Evolutionary conservation across 805 yeast genomes (phyloP).

Genomic region (Kazachstania africana): DNA sequence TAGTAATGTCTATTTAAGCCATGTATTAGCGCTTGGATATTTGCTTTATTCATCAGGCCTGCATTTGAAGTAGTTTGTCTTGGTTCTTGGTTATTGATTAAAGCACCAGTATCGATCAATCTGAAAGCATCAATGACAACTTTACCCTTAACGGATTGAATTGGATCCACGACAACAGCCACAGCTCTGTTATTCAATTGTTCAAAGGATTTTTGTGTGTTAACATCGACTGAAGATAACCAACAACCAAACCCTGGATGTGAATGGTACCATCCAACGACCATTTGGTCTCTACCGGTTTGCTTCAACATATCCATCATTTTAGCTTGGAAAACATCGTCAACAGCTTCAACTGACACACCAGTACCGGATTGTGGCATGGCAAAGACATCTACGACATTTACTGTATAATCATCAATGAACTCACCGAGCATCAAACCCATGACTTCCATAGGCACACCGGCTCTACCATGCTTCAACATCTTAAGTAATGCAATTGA

Average conservation of each 20-base stretch:
- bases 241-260: slow-evolving; percentile 99
- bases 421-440: slow-evolving; percentile 98
- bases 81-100: slow-evolving; percentile 96
- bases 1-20: slow-evolving; percentile 95
- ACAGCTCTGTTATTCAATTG: slow-evolving; percentile 92
- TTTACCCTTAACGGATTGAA: slow-evolving; percentile 96
- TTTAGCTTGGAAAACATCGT: slow-evolving; percentile 94
- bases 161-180: slow-evolving; percentile 97
- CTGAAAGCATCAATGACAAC: slow-evolving; percentile 98
- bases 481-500: slow-evolving; percentile 89
- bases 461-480: slow-evolving; percentile 95
- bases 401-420: slow-evolving; percentile 93
- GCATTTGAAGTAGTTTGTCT: slow-evolving; percentile 94
- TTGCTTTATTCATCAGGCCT: slow-evolving; percentile 90
- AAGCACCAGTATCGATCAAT: slow-evolving; percentile 72
- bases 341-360: slow-evolving; percentile 97
- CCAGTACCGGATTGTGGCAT: slow-evolving; percentile 99
- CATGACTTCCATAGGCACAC: slow-evolving; percentile 85
- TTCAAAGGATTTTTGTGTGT: slow-evolving; percentile 95
- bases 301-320: slow-evolving; percentile 99
- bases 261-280: slow-evolving; percentile 99
- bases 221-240: slow-evolving; percentile 94
- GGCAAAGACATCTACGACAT: slow-evolving; percentile 96
- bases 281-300: slow-evolving; percentile 98
- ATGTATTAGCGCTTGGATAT: slow-evolving; percentile 92